Evolutionary conservation across 2,329 filamentous ascomycete species (phyloP).

Genomic region (Stachybotrys chartarum): DNA sequence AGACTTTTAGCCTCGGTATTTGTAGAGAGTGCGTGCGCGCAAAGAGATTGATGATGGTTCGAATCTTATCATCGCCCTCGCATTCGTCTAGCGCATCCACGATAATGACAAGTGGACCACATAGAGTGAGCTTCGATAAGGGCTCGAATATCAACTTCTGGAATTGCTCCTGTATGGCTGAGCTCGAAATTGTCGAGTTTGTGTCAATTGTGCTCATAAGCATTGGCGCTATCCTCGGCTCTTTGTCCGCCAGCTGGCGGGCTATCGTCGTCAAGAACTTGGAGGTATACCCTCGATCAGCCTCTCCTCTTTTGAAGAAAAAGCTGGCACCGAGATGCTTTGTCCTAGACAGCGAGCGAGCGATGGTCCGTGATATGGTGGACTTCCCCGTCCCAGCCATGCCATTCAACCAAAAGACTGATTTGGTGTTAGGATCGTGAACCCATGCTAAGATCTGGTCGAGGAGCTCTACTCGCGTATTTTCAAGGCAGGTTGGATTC

Average conservation of each 20-base stretch:
- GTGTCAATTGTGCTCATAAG: constrained; percentile 19
- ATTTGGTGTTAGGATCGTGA: constrained; percentile 8
- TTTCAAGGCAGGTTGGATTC: constrained; percentile 18
- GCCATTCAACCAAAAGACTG: constrained; percentile 29
- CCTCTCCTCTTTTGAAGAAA: constrained; percentile 28
- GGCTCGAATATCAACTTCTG: constrained; percentile 22
- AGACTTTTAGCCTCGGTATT: constrained; percentile 20
- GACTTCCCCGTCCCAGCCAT: constrained; percentile 32
- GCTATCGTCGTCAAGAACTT: constrained; percentile 33
- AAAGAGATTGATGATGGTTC: constrained; percentile 20
- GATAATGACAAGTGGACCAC: background rate
- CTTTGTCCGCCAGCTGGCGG: constrained; percentile 17
- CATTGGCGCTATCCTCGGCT: constrained; percentile 16
- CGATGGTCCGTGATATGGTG: constrained; percentile 27
- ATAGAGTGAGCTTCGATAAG: background rate
- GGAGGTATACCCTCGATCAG: constrained; percentile 24
- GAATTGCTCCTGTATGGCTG: constrained; percentile 26
- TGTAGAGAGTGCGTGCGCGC: constrained; percentile 4
- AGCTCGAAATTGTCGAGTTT: constrained; percentile 19
- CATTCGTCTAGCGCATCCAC: background rate
- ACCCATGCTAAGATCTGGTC: constrained; percentile 20
- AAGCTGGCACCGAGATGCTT: constrained; percentile 18
- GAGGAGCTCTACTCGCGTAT: constrained; percentile 23
- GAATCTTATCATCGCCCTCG: constrained; percentile 11
- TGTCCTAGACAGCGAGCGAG: constrained; percentile 12